Conservation (phyloP, 768 basidiomycete species). For the Daedaleopsis sinensis region DNA sequence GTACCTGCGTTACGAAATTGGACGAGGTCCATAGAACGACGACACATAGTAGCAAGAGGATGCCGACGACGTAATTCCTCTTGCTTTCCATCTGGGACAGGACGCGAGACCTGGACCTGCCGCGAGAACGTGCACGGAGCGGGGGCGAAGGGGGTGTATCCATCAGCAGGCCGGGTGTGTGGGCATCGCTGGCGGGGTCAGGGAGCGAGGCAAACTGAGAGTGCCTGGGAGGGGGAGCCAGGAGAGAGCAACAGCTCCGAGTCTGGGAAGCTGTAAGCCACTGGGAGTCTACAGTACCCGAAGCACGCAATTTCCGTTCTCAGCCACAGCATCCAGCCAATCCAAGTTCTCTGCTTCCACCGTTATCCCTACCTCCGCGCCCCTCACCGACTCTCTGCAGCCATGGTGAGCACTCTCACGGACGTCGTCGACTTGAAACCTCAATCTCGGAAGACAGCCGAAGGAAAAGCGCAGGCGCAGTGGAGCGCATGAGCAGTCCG, state of each 20-base stretch:
- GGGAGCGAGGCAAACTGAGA: neutral
- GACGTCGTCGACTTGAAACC: neutral
- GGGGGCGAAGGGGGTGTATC: slow-evolving; percentile 11
- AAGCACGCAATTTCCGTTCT: slow-evolving; percentile 1
- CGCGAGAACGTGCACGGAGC: slow-evolving; percentile 9
- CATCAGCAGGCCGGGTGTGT: neutral
- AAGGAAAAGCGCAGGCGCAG: slow-evolving; percentile 45
- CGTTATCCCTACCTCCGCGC: neutral
- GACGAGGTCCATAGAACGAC: slow-evolving; percentile 88
- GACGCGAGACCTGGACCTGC: slow-evolving; percentile 14
- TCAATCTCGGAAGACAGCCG: slow-evolving; percentile 27
- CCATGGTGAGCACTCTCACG: slow-evolving; percentile 6
- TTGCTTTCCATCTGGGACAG: slow-evolving; percentile 17
- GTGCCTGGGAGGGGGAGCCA: neutral
- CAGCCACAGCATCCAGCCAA: neutral
- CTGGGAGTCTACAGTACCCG: neutral
- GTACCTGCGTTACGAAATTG: slow-evolving; percentile 85
- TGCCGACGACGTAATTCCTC: slow-evolving; percentile 57
- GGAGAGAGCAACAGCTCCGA: neutral
- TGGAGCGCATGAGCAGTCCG: slow-evolving; percentile 54
- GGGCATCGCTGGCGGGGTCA: neutral
- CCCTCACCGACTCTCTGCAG: neutral
- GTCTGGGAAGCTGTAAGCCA: neutral
- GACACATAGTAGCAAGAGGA: slow-evolving; percentile 70
- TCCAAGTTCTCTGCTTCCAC: neutral